phyloP scores from a whole-genome alignment of 768 basidiomycete species.

The Mycena floridula region DNA sequence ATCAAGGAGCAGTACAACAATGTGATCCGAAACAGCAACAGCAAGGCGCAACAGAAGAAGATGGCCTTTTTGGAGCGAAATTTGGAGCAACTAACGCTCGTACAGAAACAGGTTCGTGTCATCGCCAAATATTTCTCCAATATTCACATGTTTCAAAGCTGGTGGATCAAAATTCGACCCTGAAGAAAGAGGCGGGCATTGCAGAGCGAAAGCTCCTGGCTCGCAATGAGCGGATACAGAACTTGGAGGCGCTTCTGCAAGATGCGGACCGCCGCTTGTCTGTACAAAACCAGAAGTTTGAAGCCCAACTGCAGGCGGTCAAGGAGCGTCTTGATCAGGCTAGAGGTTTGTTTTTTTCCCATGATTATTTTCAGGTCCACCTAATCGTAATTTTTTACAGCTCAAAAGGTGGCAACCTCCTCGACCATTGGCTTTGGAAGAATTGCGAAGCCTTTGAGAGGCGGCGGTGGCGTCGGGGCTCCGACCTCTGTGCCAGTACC shows the following conservation, averaged over 20 bases:
- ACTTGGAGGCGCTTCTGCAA: constrained; percentile 86
- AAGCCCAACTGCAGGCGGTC: constrained; percentile 86
- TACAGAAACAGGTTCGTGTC: constrained; percentile 88
- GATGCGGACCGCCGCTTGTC: constrained; percentile 90
- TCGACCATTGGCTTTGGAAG: constrained; percentile 82
- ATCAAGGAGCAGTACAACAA: constrained; percentile 99
- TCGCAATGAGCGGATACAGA: constrained; percentile 96
- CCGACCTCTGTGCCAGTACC: constrained; percentile 34
- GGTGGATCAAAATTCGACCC: constrained; percentile 93
- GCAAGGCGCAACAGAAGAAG: constrained; percentile 98
- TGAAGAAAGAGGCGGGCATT: constrained; percentile 97
- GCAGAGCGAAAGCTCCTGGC: constrained; percentile 95
- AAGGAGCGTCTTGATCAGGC: constrained; percentile 91
- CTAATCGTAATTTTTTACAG: constrained; percentile 29
- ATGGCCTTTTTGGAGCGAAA: constrained; percentile 98
- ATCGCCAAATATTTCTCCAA: neutral
- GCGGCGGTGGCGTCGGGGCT: constrained; percentile 61
- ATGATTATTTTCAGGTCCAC: constrained; percentile 6
- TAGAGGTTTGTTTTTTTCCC: constrained; percentile 54
- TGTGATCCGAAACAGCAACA: constrained; percentile 96
- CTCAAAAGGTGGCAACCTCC: constrained; percentile 70
- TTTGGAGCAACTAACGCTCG: constrained; percentile 87
- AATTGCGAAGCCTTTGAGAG: constrained; percentile 94
- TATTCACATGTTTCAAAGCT: constrained; percentile 44
- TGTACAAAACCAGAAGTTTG: constrained; percentile 94